Percentiles rank a stretch among this genome's conserved stretches.
Conservation (phyloP, 1,284 basidiomycete genomes). For the Uromyces viciae-fabae region DNA sequence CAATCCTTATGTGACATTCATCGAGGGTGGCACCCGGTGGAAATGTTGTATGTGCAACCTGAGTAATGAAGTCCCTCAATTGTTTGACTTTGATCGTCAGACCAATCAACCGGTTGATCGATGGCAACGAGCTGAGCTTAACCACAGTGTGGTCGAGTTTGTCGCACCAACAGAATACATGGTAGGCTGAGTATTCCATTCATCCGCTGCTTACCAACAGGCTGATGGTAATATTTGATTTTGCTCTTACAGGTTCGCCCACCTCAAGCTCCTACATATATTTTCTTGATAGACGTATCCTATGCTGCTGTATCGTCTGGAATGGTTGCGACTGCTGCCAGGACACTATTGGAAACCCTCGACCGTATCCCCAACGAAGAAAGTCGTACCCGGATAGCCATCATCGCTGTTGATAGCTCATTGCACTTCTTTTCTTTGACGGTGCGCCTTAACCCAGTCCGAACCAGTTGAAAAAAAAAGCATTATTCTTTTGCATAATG, state of each 20-base stretch:
- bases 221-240: background rate
- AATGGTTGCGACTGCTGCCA: conserved; percentile 96
- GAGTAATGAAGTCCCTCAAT: conserved; percentile 96
- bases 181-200: conserved; percentile 59
- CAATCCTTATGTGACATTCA: conserved; percentile 97
- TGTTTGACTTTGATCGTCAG: conserved; percentile 96
- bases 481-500: background rate
- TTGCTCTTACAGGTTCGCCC: conserved; percentile 64
- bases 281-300: conserved; percentile 95
- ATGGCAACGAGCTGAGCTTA: conserved; percentile 89
- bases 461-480: background rate
- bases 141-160: conserved; percentile 88
- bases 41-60: conserved; percentile 99
- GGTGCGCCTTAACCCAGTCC: conserved; percentile 47
- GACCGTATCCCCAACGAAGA: conserved; percentile 95
- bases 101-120: conserved; percentile 91
- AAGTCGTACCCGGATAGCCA: conserved; percentile 81
- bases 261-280: conserved; percentile 93
- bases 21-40: conserved; percentile 97
- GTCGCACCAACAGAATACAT: conserved; percentile 99
- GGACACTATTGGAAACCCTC: conserved; percentile 89
- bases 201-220: background rate
- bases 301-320: conserved; percentile 85
- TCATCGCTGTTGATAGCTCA: conserved; percentile 87
- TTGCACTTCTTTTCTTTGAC: conserved; percentile 93